Percentiles rank a stretch among this genome's conserved stretches.
Evolutionary conservation across 371 early-diverging fungal genomes (phyloP).

Genomic region (Apophysomyces sp.): DNA sequence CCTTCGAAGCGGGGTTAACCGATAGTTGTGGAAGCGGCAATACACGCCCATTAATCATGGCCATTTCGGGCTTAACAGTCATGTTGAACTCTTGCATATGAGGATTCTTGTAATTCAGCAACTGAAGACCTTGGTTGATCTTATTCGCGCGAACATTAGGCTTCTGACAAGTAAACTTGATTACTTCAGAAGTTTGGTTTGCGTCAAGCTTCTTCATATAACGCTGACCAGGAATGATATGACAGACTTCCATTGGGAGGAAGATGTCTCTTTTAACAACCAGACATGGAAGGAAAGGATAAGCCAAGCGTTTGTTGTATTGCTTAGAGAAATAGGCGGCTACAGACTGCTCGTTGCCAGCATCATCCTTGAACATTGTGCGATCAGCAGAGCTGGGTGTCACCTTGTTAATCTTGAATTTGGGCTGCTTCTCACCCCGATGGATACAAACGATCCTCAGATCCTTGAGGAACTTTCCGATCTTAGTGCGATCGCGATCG

Average conservation of each 20-base stretch:
- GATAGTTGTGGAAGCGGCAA: constrained; percentile 73
- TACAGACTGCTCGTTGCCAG: constrained; percentile 56
- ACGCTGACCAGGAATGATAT: constrained; percentile 77
- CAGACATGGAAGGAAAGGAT: constrained; percentile 84
- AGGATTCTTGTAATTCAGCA: constrained; percentile 53
- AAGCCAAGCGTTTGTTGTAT: constrained; percentile 68
- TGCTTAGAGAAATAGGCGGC: constrained; percentile 69
- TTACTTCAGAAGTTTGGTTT: constrained; percentile 89
- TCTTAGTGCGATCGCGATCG: constrained; percentile 57
- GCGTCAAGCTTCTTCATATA: constrained; percentile 77
- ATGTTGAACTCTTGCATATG: constrained; percentile 65
- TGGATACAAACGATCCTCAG: constrained; percentile 73
- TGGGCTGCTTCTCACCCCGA: constrained; percentile 62
- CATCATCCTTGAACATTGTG: constrained; percentile 63
- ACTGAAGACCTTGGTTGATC: constrained; percentile 51
- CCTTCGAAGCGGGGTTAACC: constrained; percentile 58
- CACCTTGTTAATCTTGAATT: constrained; percentile 66
- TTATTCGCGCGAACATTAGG: constrained; percentile 68
- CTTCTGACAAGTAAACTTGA: constrained; percentile 81
- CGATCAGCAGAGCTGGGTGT: constrained; percentile 62
- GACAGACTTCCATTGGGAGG: constrained; percentile 91
- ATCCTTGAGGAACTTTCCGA: constrained; percentile 71
- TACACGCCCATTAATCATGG: constrained; percentile 62
- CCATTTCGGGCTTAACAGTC: constrained; percentile 58
- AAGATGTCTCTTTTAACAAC: constrained; percentile 58